phyloP scores from a whole-genome alignment of 73 alveolate species.

The Tetrahymena elliotti region DNA sequence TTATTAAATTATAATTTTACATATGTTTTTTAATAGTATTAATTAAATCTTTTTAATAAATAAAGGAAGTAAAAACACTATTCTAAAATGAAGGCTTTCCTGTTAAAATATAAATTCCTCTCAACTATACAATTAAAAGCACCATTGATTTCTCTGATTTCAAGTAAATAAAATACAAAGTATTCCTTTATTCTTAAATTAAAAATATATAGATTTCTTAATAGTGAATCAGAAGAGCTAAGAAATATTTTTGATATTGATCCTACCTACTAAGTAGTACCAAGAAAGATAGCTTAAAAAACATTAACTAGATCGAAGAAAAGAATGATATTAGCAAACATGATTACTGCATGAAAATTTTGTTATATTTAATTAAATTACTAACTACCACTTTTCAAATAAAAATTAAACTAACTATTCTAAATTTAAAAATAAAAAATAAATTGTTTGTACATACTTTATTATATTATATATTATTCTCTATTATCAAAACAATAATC shows the following conservation, averaged over 20 bases:
- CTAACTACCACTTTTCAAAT: not conserved
- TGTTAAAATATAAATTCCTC: conserved; percentile 60
- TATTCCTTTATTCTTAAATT: not conserved
- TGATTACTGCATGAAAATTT: conserved; percentile 11
- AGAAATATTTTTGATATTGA: conserved; percentile 47
- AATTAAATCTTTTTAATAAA: not conserved
- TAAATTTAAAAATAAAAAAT: too few relatives aligned
- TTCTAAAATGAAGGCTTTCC: conserved; percentile 54
- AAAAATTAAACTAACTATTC: not conserved
- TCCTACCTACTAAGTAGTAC: conserved; percentile 11
- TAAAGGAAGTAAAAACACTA: not conserved
- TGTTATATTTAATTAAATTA: not conserved
- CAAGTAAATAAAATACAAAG: not conserved
- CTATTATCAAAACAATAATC: too few relatives aligned
- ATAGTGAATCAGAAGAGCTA: not conserved
- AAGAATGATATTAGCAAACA: conserved; percentile 16
- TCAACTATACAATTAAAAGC: conserved; percentile 49
- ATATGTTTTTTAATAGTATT: too few relatives aligned
- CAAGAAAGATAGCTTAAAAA: conserved; percentile 72
- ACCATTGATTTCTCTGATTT: conserved; percentile 49
- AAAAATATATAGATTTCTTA: not conserved
- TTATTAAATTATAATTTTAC: not conserved
- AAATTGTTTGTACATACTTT: too few relatives aligned
- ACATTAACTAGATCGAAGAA: conserved; percentile 39
- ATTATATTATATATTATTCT: too few relatives aligned